Evolutionary conservation across 192 early-diverging fungal genomes (phyloP), one percentile per base, ranked within the genome.

Genomic region (Phycomyces nitens): DNA sequence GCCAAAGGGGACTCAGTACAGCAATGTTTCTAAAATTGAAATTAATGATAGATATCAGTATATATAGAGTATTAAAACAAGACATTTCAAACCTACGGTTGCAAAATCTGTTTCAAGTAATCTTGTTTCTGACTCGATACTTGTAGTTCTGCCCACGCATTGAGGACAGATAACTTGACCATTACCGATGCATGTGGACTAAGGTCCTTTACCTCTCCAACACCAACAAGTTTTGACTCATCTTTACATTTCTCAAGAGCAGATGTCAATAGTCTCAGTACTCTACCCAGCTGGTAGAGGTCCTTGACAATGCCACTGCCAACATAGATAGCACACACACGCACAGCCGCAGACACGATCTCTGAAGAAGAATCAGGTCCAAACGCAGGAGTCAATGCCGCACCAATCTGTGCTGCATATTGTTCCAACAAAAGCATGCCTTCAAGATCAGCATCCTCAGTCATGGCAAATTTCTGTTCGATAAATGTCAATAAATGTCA

Each of bases 371-470:
- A 82, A 57, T 95, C 90, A 0, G 82, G 68, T 5, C 82, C 80
- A 61, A 95, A 93, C 7, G 88, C 89, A 1, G 97, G 92, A 15
- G 92, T 90, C 43, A 99, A 80, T 2, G 96, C 93, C 1, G 97
- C 88, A 26, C 83, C 88, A 51, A 99, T 91, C 70, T 98, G 96
- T 0, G 95, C 94, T 44, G 94, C 91, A 73, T 96, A 97, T 58
- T 97, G 94, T 59, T 89, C 90, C 54, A 99, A 78, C 0, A 98
- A 70, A 0, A 88, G 79, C 51, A 89, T 85, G 42, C 86, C 95
- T 15, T 87, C 88, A 57, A 89, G 85, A 49, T 94, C 94, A 3
- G 97, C 95, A 78, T 99, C 97, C n/a, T 79, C 77, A 0, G 91
- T 88, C 11, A 69, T 58, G 14, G 84, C 62, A 73, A 92, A 97